phyloP scores from a whole-genome alignment of 805 yeast genomes.

The Ogataea degrootiae region DNA sequence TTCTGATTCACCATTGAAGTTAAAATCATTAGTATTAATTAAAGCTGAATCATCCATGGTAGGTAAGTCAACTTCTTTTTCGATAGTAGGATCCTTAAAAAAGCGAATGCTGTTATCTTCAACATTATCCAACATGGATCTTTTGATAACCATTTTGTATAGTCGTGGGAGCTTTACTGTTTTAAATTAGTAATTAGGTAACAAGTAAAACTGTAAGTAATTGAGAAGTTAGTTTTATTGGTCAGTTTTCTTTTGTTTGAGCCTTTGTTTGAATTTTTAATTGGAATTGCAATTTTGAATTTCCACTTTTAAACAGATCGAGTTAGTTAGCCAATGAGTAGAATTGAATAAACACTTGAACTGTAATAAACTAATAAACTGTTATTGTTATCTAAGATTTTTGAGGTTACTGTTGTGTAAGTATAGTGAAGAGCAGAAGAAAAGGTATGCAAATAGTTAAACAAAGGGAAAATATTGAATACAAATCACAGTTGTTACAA shows the following conservation, averaged over 20 bases:
- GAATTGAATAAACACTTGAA: too few relatives aligned
- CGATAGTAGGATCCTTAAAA: slow-evolving; percentile 10
- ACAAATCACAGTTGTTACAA: too few relatives aligned
- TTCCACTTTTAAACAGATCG: neutral
- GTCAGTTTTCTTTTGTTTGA: too few relatives aligned
- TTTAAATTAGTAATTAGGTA: neutral
- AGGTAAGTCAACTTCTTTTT: slow-evolving; percentile 12
- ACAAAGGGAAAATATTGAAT: too few relatives aligned
- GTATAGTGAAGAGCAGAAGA: too few relatives aligned
- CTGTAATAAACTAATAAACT: too few relatives aligned
- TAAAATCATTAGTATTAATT: slow-evolving; percentile 8
- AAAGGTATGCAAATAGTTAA: too few relatives aligned
- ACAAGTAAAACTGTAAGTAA: neutral
- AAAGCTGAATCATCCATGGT: slow-evolving; percentile 12
- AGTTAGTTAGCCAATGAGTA: neutral
- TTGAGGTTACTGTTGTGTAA: too few relatives aligned
- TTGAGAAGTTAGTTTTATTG: too few relatives aligned
- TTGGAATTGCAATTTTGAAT: neutral
- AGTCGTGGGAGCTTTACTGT: neutral
- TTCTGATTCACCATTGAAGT: slow-evolving; percentile 12
- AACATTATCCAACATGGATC: slow-evolving; percentile 9
- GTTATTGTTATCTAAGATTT: too few relatives aligned
- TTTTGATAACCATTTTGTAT: neutral
- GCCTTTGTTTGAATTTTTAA: too few relatives aligned
- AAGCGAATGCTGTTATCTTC: slow-evolving; percentile 17